Evolutionary conservation across 805 yeast species (phyloP).

Genomic region (Yamadazyma tumulicola): DNA sequence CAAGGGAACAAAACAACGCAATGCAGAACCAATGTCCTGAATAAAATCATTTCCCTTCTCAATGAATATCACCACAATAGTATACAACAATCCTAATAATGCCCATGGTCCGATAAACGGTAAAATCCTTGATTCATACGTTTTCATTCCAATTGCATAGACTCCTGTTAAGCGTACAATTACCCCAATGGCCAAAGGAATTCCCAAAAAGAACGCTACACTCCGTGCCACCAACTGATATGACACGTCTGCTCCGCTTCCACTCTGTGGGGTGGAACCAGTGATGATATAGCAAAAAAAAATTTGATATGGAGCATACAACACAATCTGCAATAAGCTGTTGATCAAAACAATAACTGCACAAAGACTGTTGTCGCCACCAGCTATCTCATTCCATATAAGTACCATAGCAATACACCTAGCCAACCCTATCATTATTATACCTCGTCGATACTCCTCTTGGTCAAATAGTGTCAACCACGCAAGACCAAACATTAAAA

Average conservation of each 20-base stretch:
- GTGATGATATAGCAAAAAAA: constrained; percentile 45
- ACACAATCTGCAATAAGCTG: constrained; percentile 46
- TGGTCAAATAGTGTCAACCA: constrained; percentile 50
- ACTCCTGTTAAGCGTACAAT: constrained; percentile 32
- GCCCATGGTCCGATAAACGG: constrained; percentile 48
- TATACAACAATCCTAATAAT: constrained; percentile 48
- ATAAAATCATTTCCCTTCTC: constrained; percentile 47
- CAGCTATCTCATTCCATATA: constrained; percentile 54
- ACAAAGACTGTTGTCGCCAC: constrained; percentile 49
- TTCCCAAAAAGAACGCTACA: constrained; percentile 52
- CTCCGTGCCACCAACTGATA: constrained; percentile 44
- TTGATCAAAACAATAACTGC: constrained; percentile 51
- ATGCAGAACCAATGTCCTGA: constrained; percentile 45
- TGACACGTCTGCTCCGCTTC: constrained; percentile 15
- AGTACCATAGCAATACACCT: constrained; percentile 64
- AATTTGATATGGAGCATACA: constrained; percentile 51
- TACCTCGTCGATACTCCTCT: constrained; percentile 48
- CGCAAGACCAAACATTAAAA: constrained; percentile 53
- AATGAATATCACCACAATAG: constrained; percentile 50
- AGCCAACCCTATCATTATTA: constrained; percentile 59
- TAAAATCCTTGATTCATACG: constrained; percentile 32
- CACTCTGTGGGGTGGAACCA: constrained; percentile 15
- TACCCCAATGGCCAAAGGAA: constrained; percentile 48
- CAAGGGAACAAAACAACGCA: constrained; percentile 50
- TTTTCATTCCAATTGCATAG: constrained; percentile 23